phyloP scores from a whole-genome alignment of 352 stramenopile genomes.

The Globisporangium alternatum region DNA sequence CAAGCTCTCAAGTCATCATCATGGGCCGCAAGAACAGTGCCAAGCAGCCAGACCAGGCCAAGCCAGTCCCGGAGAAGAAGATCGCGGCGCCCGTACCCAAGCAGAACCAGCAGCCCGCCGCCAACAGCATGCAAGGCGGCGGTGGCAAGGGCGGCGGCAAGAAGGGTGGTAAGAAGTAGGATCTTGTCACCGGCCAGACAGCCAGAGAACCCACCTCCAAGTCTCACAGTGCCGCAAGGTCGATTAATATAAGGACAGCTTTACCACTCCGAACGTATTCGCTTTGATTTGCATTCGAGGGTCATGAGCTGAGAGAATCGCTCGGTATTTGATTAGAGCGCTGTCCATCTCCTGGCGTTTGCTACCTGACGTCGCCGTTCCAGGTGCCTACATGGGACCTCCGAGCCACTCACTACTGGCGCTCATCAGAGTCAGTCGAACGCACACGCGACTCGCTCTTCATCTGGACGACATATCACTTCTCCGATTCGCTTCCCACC shows the following conservation, averaged over 20 bases:
- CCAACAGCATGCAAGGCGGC: constrained; percentile 1
- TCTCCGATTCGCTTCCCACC: no score
- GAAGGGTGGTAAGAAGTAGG: constrained; percentile 62
- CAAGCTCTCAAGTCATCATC: constrained; percentile 3
- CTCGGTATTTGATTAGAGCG: no score
- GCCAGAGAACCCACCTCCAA: not conserved
- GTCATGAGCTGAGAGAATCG: no score
- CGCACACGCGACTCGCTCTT: no score
- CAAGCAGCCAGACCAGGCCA: constrained; percentile 13
- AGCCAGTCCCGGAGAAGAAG: constrained; percentile 20
- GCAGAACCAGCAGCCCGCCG: constrained; percentile 6
- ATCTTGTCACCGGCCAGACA: not conserved
- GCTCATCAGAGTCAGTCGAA: no score
- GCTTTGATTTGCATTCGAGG: no score
- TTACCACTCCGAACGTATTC: not conserved
- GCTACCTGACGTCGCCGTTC: no score
- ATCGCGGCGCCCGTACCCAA: not conserved
- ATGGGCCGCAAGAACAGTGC: constrained; percentile 35
- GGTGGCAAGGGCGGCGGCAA: constrained; percentile 35
- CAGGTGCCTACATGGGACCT: no score
- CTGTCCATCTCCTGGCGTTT: no score
- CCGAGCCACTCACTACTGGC: no score
- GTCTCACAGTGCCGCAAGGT: not conserved
- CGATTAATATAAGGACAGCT: not conserved
- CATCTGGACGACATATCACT: no score